Base-by-base conservation (phyloP, 768 basidiomycete species). In the Boletus sp. region DNA sequence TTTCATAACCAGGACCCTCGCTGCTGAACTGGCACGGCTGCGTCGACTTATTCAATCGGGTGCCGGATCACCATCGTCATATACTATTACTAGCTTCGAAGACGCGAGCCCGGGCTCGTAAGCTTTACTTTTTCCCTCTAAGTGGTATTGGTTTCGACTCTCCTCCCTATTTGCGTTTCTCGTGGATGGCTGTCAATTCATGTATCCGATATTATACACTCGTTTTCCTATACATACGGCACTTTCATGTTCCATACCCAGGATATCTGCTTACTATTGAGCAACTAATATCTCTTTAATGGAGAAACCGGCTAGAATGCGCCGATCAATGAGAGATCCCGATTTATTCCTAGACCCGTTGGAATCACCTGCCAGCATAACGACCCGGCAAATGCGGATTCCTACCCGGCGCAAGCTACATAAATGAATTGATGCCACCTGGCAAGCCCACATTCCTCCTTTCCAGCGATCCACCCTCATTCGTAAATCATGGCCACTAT, bases 31-130 rank as follows among this genome's bases (percentile, higher is more conserved):
- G 45, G 80, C 83, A 48, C 78, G 88, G 55, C 73, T 92, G 66
- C 79, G 87, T 66, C 79, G 90, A 62, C 78, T 92, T 40, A 91
- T 92, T 84, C 87, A 82, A 65, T 73, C 74, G 40, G 78, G 81
- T 63, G 75, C 78, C 1, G 74, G 72, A 54, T 64, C 67, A 60
- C 62, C 73, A 47, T 52, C 66, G 36, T 54, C 59, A 24, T 47
- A 52, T 39, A 56, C 50, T 46, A 56, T 61, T 30, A 50, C 50
- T 49, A 56, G 60, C 47, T 49, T 46, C 3, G 60, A 60, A 48
- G 58, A 47, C 42, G 32, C 53, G 54, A 56, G 54, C 54, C 28
- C 45, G 35, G 55, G 32, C 50, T 64, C 59, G 59, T 69, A 53
- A 57, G 24, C 42, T 44, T 55, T 35, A 4, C 40, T 40, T 36